Percentiles rank a stretch among this genome's conserved stretches.
Conservation (phyloP, 495 filamentous ascomycete genomes). For the Penicillium coprophilum region DNA sequence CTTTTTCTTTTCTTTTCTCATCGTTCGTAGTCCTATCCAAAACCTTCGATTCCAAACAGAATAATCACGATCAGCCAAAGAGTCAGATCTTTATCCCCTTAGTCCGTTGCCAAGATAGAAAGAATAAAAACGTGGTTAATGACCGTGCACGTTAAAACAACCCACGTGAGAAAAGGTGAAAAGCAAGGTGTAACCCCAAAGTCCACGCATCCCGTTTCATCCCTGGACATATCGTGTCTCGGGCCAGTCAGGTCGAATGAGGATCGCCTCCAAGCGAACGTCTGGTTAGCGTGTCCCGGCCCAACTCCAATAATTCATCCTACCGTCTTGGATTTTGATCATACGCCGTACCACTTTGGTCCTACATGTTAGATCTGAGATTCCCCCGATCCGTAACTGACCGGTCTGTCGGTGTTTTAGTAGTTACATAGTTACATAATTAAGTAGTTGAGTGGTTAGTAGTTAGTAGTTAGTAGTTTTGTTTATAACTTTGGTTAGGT, state of each 20-base stretch:
- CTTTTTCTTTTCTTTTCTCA: neutral
- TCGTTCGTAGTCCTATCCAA: neutral
- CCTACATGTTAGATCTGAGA: conserved; percentile 12
- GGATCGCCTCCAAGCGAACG: conserved; percentile 14
- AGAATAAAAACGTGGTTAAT: conserved; percentile 18
- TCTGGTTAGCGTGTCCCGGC: conserved; percentile 12
- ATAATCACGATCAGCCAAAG: conserved; percentile 8
- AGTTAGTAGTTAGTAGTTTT: neutral
- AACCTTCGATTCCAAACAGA: neutral
- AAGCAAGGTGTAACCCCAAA: conserved; percentile 22
- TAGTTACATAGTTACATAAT: too few relatives aligned
- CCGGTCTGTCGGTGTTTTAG: conserved; percentile 8
- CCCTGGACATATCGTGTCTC: conserved; percentile 20
- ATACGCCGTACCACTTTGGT: conserved; percentile 11
- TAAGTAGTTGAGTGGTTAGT: neutral
- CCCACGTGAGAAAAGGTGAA: conserved; percentile 19
- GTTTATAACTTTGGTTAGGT: too few relatives aligned
- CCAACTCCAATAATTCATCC: conserved; percentile 14
- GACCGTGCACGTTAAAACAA: conserved; percentile 6
- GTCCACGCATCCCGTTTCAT: conserved; percentile 18
- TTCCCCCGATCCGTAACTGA: conserved; percentile 6
- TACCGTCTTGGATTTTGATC: conserved; percentile 2
- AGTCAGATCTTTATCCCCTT: conserved; percentile 37
- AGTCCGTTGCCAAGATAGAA: conserved; percentile 28
- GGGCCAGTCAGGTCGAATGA: conserved; percentile 21